Base-by-base conservation (phyloP, 2,329 filamentous ascomycete species). In the Penicillium hesseltinei region DNA sequence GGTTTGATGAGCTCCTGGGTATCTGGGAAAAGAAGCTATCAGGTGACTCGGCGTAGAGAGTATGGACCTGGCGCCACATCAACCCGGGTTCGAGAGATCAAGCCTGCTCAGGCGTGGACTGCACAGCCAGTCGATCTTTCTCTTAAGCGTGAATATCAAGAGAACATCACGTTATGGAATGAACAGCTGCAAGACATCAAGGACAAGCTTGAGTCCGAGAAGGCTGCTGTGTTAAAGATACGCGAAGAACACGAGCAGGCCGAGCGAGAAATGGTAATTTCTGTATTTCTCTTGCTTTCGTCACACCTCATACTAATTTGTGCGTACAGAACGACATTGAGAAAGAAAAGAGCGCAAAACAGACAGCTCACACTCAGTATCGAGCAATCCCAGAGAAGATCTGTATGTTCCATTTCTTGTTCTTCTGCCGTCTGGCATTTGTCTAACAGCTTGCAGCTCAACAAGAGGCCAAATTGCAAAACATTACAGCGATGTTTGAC, bases 31-130 rank as follows among this genome's bases (percentile, higher is more conserved):
- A 82, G 86, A 49, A 77, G 74, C 9, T 92, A 89, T 71, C 81
- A 80, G 21, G 82, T 94, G 51, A 81, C 80, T 6, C 85, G 89
- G 17, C 87, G 93, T 47, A 82, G 80, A 62, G 93, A 97, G 71
- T 97, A 97, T 73, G 91, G 91, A 2, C 83, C 86, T 2, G 78
- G 82, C 47, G 91, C 88, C 15, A 84, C 84, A 47, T 91, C 90
- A 1, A 92, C 89, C 1, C 80, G 81, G 23, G 86, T 89, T 15
- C 83, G 80, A 36, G 78, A 78, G 53, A 77, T 97, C 15, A 78
- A 73, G 17, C 75, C 74, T 2, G 91, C 91, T 5, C 78, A 71
- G 36, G 84, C 83, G 67, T 97, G 94, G 87, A 92, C 87, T 0
- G 86, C 91, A 45, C 86, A 90, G 60, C 88, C 90, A 3, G 82